Percentiles rank a stretch among this genome's conserved stretches.
Evolutionary conservation across 805 yeast genomes (phyloP).

Genomic region (Barnettozyma wickerhamii): DNA sequence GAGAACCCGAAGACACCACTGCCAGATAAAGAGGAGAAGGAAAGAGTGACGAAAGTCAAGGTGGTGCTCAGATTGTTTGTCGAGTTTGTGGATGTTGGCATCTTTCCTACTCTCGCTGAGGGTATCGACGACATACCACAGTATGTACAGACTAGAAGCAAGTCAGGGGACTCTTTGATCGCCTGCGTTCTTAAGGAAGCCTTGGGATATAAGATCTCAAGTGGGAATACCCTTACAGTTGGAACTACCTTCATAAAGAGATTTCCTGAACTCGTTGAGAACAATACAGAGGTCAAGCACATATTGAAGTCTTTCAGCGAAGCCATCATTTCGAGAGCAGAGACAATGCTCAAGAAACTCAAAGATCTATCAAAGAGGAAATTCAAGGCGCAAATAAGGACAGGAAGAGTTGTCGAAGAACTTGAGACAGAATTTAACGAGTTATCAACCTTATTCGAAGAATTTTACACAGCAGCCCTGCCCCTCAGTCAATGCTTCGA

Average conservation of each 20-base stretch:
- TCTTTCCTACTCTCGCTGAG: constrained; percentile 40
- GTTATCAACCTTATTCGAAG: constrained; percentile 35
- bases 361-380: constrained; percentile 35
- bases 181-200: constrained; percentile 42
- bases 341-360: constrained; percentile 33
- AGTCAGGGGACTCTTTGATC: constrained; percentile 36
- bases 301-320: constrained; percentile 40
- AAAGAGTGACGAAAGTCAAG: constrained; percentile 39
- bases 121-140: constrained; percentile 43
- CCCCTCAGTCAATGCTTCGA: constrained; percentile 39
- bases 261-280: constrained; percentile 32
- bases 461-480: constrained; percentile 39
- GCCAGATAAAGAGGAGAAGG: constrained; percentile 40
- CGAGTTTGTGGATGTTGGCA: constrained; percentile 55
- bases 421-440: constrained; percentile 32
- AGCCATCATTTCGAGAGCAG: constrained; percentile 36
- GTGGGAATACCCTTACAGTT: constrained; percentile 31
- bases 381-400: constrained; percentile 55
- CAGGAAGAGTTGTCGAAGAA: constrained; percentile 51
- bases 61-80: constrained; percentile 45
- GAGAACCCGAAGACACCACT: constrained; percentile 30
- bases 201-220: constrained; percentile 35
- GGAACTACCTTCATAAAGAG: constrained; percentile 48
- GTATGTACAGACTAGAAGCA: constrained; percentile 34
- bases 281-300: constrained; percentile 25